Evolutionary conservation across 768 basidiomycete species (phyloP).

Genomic region (Mycena leptocephala): DNA sequence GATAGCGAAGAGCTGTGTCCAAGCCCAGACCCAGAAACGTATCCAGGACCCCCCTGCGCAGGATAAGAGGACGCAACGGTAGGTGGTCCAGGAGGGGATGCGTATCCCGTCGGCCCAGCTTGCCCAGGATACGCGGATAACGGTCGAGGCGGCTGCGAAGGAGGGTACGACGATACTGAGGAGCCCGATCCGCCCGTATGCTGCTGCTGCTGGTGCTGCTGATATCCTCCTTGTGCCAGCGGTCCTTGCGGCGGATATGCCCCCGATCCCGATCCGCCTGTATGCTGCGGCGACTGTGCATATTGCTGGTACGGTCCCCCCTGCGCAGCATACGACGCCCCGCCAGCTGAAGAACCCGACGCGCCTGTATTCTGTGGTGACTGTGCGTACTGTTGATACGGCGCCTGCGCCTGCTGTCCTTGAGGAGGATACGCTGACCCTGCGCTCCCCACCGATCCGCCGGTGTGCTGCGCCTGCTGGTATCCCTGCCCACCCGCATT

Average conservation of each 20-base stretch:
- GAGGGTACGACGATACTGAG: conserved; percentile 23
- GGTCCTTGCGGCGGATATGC: no score
- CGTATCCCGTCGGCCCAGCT: conserved; percentile 17
- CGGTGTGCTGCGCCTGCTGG: conserved; percentile 24
- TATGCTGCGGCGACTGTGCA: no score
- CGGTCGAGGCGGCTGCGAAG: conserved; percentile 27
- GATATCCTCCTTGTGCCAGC: not conserved
- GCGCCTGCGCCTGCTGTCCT: conserved; percentile 34
- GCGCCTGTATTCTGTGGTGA: conserved; percentile 19
- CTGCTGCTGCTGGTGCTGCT: conserved; percentile 6
- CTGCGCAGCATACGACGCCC: not conserved
- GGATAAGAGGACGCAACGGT: not conserved
- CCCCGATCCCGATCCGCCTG: no score
- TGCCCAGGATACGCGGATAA: conserved; percentile 25
- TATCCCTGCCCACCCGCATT: no score
- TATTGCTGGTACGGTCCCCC: not conserved
- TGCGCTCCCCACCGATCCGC: conserved; percentile 9
- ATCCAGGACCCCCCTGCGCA: conserved; percentile 2
- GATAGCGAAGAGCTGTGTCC: conserved; percentile 24
- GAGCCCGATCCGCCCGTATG: conserved; percentile 16
- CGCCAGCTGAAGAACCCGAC: conserved; percentile 6
- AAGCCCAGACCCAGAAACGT: conserved; percentile 17
- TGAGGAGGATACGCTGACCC: conserved; percentile 14
- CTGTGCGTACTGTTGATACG: not conserved
- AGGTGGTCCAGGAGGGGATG: conserved; percentile 8